Conservation (phyloP, 1,139 yeast genomes). For the Blastobotrys capitulatus region DNA sequence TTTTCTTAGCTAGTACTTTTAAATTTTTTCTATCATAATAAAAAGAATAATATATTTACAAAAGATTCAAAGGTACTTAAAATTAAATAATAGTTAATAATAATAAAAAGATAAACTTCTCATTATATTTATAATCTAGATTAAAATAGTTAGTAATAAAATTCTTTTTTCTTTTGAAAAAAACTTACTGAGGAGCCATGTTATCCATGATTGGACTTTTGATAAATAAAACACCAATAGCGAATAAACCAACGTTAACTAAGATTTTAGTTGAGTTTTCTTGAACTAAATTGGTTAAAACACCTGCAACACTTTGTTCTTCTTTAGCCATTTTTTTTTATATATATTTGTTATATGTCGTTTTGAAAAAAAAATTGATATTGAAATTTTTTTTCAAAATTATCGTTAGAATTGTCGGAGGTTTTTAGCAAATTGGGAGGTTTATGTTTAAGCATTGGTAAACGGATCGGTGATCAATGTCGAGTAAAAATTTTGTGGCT, state of each 20-base stretch:
- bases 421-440: too few relatives aligned
- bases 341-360: neutral
- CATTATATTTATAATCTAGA: too few relatives aligned
- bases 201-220: constrained; percentile 37
- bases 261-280: constrained; percentile 25
- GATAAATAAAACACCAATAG: constrained; percentile 36
- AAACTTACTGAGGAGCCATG: constrained; percentile 36
- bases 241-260: constrained; percentile 30
- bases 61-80: too few relatives aligned
- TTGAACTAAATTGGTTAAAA: constrained; percentile 17
- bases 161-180: neutral
- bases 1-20: neutral
- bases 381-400: neutral
- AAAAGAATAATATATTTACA: neutral
- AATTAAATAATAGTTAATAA: too few relatives aligned
- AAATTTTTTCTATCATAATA: neutral
- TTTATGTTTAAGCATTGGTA: too few relatives aligned
- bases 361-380: neutral
- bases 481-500: too few relatives aligned
- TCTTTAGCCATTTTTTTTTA: constrained; percentile 19
- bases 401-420: too few relatives aligned
- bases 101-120: neutral
- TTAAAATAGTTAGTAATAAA: neutral
- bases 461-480: too few relatives aligned
- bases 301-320: constrained; percentile 17